Conservation (phyloP, 225 moss, liverwort and hornwort species). For the Sphagnum contortum region DNA sequence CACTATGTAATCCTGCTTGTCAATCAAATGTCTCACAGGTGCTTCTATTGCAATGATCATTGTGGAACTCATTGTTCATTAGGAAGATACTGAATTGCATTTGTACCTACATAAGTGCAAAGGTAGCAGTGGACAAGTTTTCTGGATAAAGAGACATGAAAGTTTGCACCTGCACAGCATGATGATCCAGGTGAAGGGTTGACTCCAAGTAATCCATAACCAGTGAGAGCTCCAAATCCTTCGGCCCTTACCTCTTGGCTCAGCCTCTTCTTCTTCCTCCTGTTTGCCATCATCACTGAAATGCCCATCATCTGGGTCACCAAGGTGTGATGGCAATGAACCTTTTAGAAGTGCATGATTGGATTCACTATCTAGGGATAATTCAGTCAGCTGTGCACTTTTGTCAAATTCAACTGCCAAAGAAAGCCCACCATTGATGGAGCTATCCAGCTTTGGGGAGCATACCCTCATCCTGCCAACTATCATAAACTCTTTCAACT, state of each 20-base stretch:
- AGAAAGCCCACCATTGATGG: constrained; percentile 18
- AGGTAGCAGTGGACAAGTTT: no score
- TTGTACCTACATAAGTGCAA: no score
- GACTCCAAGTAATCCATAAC: constrained; percentile 23
- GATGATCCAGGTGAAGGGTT: constrained; percentile 56
- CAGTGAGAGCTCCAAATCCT: constrained; percentile 5
- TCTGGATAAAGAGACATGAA: no score
- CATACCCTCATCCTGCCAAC: constrained; percentile 3
- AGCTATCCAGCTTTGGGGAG: constrained; percentile 2
- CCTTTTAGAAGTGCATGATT: constrained; percentile 23
- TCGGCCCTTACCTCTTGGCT: constrained; percentile 1
- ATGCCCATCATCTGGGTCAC: constrained; percentile 9
- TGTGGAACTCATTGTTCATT: no score
- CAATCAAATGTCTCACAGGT: no score
- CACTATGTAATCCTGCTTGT: no score
- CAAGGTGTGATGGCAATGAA: constrained; percentile 24
- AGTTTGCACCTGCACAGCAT: constrained; percentile 48
- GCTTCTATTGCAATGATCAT: no score
- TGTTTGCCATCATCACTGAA: constrained; percentile 1
- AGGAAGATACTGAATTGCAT: no score
- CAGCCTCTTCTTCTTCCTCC: constrained; percentile 6
- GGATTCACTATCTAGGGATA: constrained; percentile 28
- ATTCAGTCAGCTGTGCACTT: constrained; percentile 22
- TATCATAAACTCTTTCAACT: no score
- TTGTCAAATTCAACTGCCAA: constrained; percentile 10